Percentiles rank a stretch among this genome's conserved stretches.
Evolutionary conservation across 1,139 yeast genomes (phyloP).

Genomic region (Wickerhamiella pararugosa): DNA sequence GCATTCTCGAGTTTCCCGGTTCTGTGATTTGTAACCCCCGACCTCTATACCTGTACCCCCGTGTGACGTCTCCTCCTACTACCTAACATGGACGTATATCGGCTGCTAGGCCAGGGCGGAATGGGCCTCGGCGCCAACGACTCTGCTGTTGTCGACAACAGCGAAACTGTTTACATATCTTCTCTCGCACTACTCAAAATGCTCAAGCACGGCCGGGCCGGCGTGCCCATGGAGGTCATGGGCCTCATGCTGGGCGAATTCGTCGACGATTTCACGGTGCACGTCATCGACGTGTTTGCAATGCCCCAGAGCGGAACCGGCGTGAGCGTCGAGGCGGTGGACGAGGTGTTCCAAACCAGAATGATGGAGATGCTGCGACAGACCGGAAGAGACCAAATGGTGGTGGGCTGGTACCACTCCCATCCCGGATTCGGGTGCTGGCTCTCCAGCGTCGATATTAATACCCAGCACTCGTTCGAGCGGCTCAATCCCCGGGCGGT

Average conservation of each 20-base stretch:
- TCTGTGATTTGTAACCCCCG: background rate
- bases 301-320: constrained; percentile 98
- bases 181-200: constrained; percentile 88
- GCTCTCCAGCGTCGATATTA: constrained; percentile 93
- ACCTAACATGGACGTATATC: constrained; percentile 5
- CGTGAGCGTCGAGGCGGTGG: constrained; percentile 97
- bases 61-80: background rate
- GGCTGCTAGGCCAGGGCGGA: constrained; percentile 8
- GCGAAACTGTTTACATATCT: constrained; percentile 92
- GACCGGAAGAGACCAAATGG: constrained; percentile 68
- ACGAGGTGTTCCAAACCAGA: constrained; percentile 94
- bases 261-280: constrained; percentile 94
- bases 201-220: constrained; percentile 97
- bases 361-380: constrained; percentile 99
- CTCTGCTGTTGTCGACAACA: constrained; percentile 78
- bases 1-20: background rate
- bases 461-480: constrained; percentile 83
- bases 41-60: background rate
- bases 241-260: constrained; percentile 98
- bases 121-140: constrained; percentile 29
- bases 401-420: constrained; percentile 54
- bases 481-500: constrained; percentile 90
- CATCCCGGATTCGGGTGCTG: constrained; percentile 99
- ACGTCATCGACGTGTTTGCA: constrained; percentile 94
- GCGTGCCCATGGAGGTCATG: constrained; percentile 99